Evolutionary conservation across 352 stramenopile genomes (phyloP), one percentile per base, ranked within the genome.

Genomic region (Salisapilia sapeloensis): DNA sequence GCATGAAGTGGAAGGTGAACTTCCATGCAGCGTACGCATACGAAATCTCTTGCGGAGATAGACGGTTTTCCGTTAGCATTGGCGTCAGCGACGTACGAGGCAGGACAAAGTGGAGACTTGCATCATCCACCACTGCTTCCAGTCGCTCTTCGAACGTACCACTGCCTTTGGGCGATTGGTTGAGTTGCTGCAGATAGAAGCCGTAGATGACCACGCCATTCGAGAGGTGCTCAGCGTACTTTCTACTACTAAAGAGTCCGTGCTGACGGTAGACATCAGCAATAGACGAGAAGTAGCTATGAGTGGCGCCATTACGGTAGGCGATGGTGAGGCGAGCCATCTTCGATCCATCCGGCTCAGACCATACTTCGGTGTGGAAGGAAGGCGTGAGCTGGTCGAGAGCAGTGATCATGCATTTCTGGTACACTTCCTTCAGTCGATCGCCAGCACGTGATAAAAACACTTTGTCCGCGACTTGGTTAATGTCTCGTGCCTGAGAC

Each of bases 1-100:
- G 67, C 64, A 87, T 80, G 50, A 87, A 87, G 54, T 87, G 72
- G 51, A 87, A 87, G 4, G 66, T 79, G 33, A 87, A 87, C 50
- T 87, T 87, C 72, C 72, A 87, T 11, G 72, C 72, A 1, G 72
- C 60, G 50, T 87, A 87, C 6, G 72, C 72, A 54, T 87, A 87
- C 29, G 72, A 75, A 33, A 84, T 83, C 41, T 84, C 60, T 46
- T 83, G 69, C 19, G 72, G 67, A 13, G 51, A 72, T 23, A 87
- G 46, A 35, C 83, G 42, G 35, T 72, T 65, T 35, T 82, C 63
- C 14, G 56, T 80, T 19, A 87, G 53, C 66, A 87, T 81, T 7
- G 72, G 72, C 29, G 72, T 84, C 11, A 87, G 50, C 35, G 72
- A 87, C 38, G 72, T 87, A 42, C 72, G 72, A 7, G 72, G 72